phyloP scores from a whole-genome alignment of 2,329 filamentous ascomycete species.

The Microsporum canis region DNA sequence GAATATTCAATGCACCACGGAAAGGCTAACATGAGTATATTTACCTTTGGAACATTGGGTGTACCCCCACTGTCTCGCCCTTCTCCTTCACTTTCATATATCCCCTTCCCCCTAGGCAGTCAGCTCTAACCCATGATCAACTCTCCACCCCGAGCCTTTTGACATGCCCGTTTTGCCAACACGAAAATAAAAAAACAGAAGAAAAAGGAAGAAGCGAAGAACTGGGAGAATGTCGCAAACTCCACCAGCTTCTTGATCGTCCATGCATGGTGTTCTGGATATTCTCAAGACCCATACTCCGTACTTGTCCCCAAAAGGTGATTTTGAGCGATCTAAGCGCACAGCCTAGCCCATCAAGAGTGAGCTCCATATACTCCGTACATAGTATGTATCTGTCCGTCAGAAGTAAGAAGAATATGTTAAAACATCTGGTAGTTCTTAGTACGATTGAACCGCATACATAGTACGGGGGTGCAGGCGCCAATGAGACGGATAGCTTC shows the following conservation, averaged over 20 bases:
- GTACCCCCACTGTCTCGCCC: not conserved
- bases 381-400: too few relatives aligned
- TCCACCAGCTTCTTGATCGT: not conserved
- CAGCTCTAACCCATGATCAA: not conserved
- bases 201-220: not conserved
- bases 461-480: not conserved
- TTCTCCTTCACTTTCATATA: not conserved
- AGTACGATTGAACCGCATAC: not conserved
- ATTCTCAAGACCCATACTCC: not conserved
- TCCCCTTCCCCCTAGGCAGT: not conserved
- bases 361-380: not conserved
- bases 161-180: not conserved
- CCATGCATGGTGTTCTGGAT: conserved; percentile 4
- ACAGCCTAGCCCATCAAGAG: not conserved
- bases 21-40: not conserved
- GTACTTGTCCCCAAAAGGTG: not conserved
- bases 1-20: not conserved
- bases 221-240: not conserved
- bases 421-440: not conserved
- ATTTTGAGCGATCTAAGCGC: not conserved
- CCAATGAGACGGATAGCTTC: not conserved
- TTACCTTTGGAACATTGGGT: not conserved
- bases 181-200: not conserved
- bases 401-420: not conserved
- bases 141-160: not conserved